These are phyloP conservation scores for Tetraselmis striata DNA, from an alignment of 139 green algal genomes.

Conservation along the genomic window DNA sequence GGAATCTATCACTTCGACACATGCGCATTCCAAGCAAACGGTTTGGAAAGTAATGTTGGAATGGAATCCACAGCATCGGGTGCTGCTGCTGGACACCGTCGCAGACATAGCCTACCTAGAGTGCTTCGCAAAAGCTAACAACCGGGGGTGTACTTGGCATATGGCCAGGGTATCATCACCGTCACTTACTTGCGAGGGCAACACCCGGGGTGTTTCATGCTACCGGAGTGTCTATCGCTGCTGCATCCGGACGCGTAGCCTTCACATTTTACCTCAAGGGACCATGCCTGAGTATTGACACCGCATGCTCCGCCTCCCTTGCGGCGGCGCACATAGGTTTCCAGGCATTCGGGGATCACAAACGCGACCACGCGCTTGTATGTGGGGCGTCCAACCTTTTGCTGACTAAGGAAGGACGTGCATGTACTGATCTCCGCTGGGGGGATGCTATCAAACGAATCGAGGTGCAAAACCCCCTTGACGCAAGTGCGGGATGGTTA, in stretches of 20 bases:
- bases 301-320: conserved; percentile 71
- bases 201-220: neutral
- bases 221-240: conserved; percentile 11
- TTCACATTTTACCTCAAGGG: conserved; percentile 72
- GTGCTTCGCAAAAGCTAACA: neutral
- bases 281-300: conserved; percentile 61
- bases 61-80: conserved; percentile 47
- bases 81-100: conserved; percentile 34
- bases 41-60: neutral
- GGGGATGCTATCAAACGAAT: neutral
- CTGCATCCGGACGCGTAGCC: conserved; percentile 57
- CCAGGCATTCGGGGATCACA: neutral
- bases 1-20: neutral
- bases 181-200: neutral
- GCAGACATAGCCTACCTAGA: neutral
- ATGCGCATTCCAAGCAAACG: neutral
- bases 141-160: neutral
- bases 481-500: conserved; percentile 24
- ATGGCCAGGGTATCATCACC: neutral
- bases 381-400: conserved; percentile 8
- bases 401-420: conserved; percentile 27
- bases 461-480: neutral
- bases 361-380: conserved; percentile 5
- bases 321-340: conserved; percentile 46
- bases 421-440: conserved; percentile 44